Evolutionary conservation across 1,284 basidiomycete species (phyloP).

Genomic region (Pisolithus thermaeus): DNA sequence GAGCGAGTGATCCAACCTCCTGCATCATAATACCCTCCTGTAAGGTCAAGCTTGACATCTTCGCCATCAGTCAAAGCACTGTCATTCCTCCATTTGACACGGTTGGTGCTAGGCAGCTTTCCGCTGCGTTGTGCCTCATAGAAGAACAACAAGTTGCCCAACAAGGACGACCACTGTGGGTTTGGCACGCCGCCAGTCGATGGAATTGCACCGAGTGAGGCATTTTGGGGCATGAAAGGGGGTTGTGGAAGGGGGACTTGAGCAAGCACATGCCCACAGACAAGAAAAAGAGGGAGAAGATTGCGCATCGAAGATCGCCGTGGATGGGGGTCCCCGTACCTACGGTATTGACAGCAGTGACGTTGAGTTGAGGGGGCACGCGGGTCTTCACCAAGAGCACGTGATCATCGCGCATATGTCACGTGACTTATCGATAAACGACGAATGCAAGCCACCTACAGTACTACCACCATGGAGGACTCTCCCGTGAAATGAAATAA

Average conservation of each 20-base stretch:
- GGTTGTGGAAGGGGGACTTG: constrained; percentile 61
- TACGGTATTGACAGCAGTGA: constrained; percentile 8
- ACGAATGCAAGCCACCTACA: too few species aligned
- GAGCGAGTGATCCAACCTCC: constrained; percentile 47
- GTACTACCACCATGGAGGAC: too few species aligned
- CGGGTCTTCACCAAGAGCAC: constrained; percentile 1
- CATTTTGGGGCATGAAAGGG: constrained; percentile 58
- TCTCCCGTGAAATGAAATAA: too few species aligned
- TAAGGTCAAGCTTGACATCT: constrained; percentile 70
- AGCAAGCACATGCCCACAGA: constrained; percentile 26
- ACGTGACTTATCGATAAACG: background rate
- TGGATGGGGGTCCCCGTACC: background rate
- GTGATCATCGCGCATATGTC: constrained; percentile 2
- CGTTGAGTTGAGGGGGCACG: background rate
- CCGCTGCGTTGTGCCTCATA: constrained; percentile 91
- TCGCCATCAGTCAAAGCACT: constrained; percentile 73
- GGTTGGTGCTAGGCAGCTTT: constrained; percentile 58
- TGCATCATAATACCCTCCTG: constrained; percentile 89
- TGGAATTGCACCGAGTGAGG: constrained; percentile 48
- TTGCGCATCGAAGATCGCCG: constrained; percentile 18
- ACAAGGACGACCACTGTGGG: constrained; percentile 72
- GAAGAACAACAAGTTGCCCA: constrained; percentile 81
- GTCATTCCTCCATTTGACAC: constrained; percentile 84
- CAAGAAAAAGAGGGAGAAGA: constrained; percentile 14
- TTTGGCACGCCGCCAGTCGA: constrained; percentile 51